phyloP scores from a whole-genome alignment of 1,284 basidiomycete species.

The Cronartium ribicola region DNA sequence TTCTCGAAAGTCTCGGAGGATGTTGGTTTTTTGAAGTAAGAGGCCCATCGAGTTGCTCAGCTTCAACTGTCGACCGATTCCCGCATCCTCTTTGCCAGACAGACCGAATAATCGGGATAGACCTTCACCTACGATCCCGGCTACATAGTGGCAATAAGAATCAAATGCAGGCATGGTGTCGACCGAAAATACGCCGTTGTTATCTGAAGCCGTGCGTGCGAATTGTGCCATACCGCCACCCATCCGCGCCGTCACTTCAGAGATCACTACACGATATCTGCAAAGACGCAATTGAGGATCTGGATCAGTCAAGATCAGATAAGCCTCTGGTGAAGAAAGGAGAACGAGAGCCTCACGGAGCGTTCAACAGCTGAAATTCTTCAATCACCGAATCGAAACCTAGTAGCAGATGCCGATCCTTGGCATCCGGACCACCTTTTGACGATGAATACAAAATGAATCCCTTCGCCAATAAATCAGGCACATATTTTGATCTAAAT shows the following conservation, averaged over 20 bases:
- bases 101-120: conserved; percentile 84
- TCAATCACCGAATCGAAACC: conserved; percentile 79
- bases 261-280: conserved; percentile 73
- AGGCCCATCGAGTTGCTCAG: conserved; percentile 95
- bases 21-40: conserved; percentile 96
- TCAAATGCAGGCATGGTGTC: conserved; percentile 79
- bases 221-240: conserved; percentile 93
- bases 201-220: conserved; percentile 69
- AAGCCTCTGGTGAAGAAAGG: conserved; percentile 74
- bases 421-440: conserved; percentile 71
- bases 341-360: conserved; percentile 62
- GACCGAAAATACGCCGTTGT: conserved; percentile 53
- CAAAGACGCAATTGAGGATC: not conserved
- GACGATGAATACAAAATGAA: not conserved
- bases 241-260: conserved; percentile 69
- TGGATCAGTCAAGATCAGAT: conserved; percentile 60
- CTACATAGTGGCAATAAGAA: conserved; percentile 98
- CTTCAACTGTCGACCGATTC: conserved; percentile 74
- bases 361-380: conserved; percentile 68
- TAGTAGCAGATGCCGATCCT: conserved; percentile 79
- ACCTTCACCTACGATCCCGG: conserved; percentile 95
- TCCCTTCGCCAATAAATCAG: no score
- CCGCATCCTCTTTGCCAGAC: conserved; percentile 74
- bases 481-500: no score
- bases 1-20: conserved; percentile 91